Base-by-base conservation (phyloP, 495 filamentous ascomycete species). In the Evernia prunastri region DNA sequence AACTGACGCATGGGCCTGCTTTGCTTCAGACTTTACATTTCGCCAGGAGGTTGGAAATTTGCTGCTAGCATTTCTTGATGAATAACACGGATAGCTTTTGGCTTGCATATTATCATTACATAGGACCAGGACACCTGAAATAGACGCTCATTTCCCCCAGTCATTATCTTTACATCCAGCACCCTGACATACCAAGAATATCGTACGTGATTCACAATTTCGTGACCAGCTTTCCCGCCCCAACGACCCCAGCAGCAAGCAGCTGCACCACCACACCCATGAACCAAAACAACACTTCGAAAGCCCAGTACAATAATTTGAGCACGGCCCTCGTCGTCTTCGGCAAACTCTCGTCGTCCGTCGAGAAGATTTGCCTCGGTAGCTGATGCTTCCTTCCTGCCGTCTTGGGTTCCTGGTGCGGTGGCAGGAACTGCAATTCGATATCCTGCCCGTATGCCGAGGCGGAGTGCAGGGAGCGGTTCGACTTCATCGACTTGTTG, bases 221-320 rank as follows among this genome's bases (percentile, higher is more conserved):
- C 66, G 57, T 58, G n/a, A 71, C 43, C 31, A 68, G 45, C 37
- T 67, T 69, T 20, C 68, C 69, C 20, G 59, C 51, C 4, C 64
- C 69, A 33, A 71, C 68, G 2, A 69, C 66, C 25, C 45, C 58
- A 15, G 60, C 58, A 1, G 69, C 69, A 27, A 69, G 47, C 25
- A 71, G 18, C 40, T 69, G 62, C 53, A 71, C 63, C 63, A 68
- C n/a, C n/a, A 67, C 63, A n/a, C 68, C 68, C 59, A 69, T 29
- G 23, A 64, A 63, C 69, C 69, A 71, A 11, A 69, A 64, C 33
- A 66, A 8, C 37, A 65, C 66, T 29, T 67, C 65, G 33, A 71
- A 71, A 13, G 49, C 63, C 69, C 64, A 68, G 40, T 69, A 71
- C 42, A 71, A 37, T 8, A 68, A 40, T 35, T 57, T 61, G 39